Percentiles rank a stretch among this genome's conserved stretches.
phyloP scores from a whole-genome alignment of 805 yeast genomes.

The Ascoidea rubescens region DNA sequence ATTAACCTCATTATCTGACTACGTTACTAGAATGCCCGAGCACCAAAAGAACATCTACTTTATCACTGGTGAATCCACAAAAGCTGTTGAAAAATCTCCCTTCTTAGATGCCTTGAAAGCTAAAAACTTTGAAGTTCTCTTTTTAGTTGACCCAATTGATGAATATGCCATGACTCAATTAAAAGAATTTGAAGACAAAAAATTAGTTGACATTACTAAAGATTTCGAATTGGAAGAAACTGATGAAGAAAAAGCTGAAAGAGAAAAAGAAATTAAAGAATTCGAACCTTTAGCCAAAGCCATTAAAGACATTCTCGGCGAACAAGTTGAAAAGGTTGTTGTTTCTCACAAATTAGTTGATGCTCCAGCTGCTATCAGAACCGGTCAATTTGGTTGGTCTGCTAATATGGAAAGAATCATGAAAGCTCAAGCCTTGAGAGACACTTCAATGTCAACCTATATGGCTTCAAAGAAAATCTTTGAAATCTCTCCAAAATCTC shows the following conservation, averaged over 20 bases:
- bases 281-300: slow-evolving; percentile 91
- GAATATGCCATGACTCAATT: slow-evolving; percentile 99
- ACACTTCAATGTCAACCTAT: slow-evolving; percentile 96
- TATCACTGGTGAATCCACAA: slow-evolving; percentile 97
- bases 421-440: slow-evolving; percentile 99
- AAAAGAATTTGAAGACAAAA: slow-evolving; percentile 99
- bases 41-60: slow-evolving; percentile 99
- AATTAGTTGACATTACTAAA: slow-evolving; percentile 96
- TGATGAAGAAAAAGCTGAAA: slow-evolving; percentile 89
- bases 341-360: slow-evolving; percentile 95
- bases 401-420: slow-evolving; percentile 99
- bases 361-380: slow-evolving; percentile 99
- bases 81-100: slow-evolving; percentile 98
- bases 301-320: slow-evolving; percentile 94
- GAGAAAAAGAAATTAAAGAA: slow-evolving; percentile 88
- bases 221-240: slow-evolving; percentile 98
- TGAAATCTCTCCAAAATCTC: slow-evolving; percentile 94
- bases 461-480: slow-evolving; percentile 99
- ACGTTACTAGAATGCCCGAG: slow-evolving; percentile 98
- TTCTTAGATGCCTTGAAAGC: slow-evolving; percentile 98
- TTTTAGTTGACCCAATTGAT: slow-evolving; percentile 97
- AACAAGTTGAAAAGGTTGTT: slow-evolving; percentile 97
- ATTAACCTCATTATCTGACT: slow-evolving; percentile 87
- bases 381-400: slow-evolving; percentile 99
- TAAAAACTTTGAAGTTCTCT: slow-evolving; percentile 95